These are phyloP conservation scores for Tylopilus orsonianus DNA, from an alignment of 1,284 basidiomycete species.

Conservation along the genomic window DNA sequence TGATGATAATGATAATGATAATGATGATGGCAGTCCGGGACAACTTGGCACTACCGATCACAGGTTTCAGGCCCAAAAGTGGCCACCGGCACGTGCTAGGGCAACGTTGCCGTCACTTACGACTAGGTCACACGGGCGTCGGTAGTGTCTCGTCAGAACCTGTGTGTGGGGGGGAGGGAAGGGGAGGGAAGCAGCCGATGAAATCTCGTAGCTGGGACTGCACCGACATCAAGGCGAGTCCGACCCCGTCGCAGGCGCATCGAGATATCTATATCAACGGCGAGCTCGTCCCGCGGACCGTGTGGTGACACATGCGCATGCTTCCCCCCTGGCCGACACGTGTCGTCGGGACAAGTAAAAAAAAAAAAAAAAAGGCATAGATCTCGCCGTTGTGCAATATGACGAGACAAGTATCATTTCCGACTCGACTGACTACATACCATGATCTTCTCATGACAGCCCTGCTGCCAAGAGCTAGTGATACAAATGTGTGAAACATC, in stretches of 20 bases:
- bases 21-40: too few species aligned
- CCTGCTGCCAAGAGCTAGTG: conserved; percentile 19
- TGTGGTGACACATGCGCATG: neutral
- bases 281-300: conserved; percentile 1
- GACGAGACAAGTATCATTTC: neutral
- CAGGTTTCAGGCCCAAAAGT: too few species aligned
- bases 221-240: neutral
- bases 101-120: too few species aligned
- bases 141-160: too few species aligned
- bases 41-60: too few species aligned
- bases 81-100: too few species aligned
- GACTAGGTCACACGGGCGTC: too few species aligned
- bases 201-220: conserved; percentile 10
- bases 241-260: neutral
- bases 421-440: conserved; percentile 3
- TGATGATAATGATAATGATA: too few species aligned
- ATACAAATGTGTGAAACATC: conserved; percentile 20
- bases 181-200: neutral
- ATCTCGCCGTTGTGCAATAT: neutral
- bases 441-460: conserved; percentile 17
- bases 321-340: neutral
- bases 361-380: neutral
- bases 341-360: neutral
- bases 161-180: too few species aligned
- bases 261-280: neutral